Base-by-base conservation (phyloP, 148 eudicot genomes). In the Heliamphora exappendiculata region DNA sequence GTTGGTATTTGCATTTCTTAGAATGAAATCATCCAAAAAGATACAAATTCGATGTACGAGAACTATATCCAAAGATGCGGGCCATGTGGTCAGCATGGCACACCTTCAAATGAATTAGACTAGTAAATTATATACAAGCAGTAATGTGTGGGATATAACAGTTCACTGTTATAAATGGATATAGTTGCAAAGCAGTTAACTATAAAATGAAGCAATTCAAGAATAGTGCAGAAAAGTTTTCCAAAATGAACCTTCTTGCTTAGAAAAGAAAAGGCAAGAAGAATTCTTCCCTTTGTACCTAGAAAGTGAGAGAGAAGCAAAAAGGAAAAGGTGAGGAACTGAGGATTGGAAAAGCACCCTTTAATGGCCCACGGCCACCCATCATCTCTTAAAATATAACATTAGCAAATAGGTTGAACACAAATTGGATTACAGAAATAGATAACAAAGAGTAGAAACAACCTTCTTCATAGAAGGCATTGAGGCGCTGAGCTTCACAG, bases 391-490 rank as follows among this genome's bases (percentile, higher is more conserved):
- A 55, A 72, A 54, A 45, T 39, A 72, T n/a, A 14, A 72, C 22
- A 34, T 22, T 22, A 13, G 47, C 65, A 57, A 3, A 54, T 37
- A 33, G 65, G 22, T 36, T 36, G 24, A 33, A 16, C 29, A 73
- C 24, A 57, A 58, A 28, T 58, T 26, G 16, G 24, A 33, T 41
- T 8, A 33, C 51, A 73, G 11, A 29, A 10, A 20, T 24, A 49
- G 14, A 34, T 50, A 49, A 47, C 17, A 37, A 37, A 55, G 64
- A 19, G 41, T 24, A 34, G 63, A 45, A 65, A 36, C 76, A 73
- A 83, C 85, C 85, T 83, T 79, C 59, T 83, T 83, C 82, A 83
- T 80, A 33, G 80, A 77, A 77, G 82, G 85, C 85, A 83, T 83
- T 26, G 67, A 33, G 37, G 31, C 2, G 3, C 9, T 7, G 29